Evolutionary conservation across 2,329 filamentous ascomycete species (phyloP).

Genomic region (Botryosphaeria dothidea): DNA sequence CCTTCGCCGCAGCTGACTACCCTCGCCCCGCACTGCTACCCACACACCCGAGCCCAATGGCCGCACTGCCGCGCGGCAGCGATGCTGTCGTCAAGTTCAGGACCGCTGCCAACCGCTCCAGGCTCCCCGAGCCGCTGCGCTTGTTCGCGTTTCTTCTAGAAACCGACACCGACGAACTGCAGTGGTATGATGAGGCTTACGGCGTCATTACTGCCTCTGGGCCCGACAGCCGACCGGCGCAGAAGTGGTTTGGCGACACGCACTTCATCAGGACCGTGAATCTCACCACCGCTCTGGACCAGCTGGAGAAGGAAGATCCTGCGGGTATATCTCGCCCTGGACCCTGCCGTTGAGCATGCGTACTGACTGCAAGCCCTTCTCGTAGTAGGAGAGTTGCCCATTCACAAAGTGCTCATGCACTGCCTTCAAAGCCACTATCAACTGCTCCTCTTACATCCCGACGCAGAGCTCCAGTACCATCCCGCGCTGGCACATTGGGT

Average conservation of each 20-base stretch:
- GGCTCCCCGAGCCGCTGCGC: not conserved
- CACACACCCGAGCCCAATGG: not conserved
- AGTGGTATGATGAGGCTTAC: constrained; percentile 4
- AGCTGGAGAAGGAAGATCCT: not conserved
- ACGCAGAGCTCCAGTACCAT: constrained; percentile 34
- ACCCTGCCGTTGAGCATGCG: not conserved
- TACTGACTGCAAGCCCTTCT: not conserved
- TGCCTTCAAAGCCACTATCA: constrained; percentile 1
- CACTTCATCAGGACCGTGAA: constrained; percentile 7
- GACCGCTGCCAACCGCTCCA: constrained; percentile 6
- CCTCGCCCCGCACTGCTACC: not conserved
- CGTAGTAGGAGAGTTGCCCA: not conserved
- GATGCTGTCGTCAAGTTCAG: not conserved
- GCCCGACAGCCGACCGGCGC: not conserved
- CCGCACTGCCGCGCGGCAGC: not conserved
- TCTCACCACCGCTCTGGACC: not conserved
- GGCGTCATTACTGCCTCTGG: not conserved
- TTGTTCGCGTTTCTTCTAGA: not conserved
- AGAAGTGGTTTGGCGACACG: not conserved
- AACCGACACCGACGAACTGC: not conserved
- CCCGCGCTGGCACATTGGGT: constrained; percentile 45
- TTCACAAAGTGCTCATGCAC: not conserved
- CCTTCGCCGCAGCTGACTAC: not conserved
- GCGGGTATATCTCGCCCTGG: not conserved
- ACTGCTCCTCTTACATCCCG: constrained; percentile 6